Evolutionary conservation across 1,284 basidiomycete species (phyloP), one percentile per base, ranked within the genome.

Genomic region (Pseudozyma thailandica): DNA sequence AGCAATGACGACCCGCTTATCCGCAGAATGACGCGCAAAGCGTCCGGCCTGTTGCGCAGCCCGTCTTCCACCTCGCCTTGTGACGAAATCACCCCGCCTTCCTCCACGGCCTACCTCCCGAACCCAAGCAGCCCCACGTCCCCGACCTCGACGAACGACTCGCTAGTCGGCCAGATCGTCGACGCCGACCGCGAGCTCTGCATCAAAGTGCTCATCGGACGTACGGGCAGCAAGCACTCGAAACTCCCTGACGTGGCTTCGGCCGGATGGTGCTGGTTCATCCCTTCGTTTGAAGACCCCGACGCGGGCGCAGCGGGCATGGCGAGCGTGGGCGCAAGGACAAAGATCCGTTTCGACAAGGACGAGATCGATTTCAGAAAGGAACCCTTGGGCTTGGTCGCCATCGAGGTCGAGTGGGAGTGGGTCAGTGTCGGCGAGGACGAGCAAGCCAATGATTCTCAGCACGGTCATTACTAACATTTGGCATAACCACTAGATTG

Each of bases 301-400:
- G 50, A 72, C 39, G 56, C 63, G 0, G 63, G 56, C 0, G 41
- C n/a, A 0, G 33, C 45, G 6, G 39, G 45, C 0, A 49, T 66
- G 52, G 52, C 48, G 12, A 38, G 38, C 5, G 41, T 52, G 9
- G 64, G 60, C 6, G 49, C 38, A 18, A 28, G 26, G 31, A 68
- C 69, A 33, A 18, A 52, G 44, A 39, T 80, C 21, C 26, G 64
- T 3, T 65, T 83, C 21, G 60, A 55, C 5, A 61, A 54, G 30
- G 70, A 72, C 21, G 81, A 83, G 58, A 75, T 83, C 20, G 82
- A 83, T 59, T 83, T 83, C 39, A 60, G 77, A 37, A 83, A 83
- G 41, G 46, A 61, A n/a, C 77, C 76, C n/a, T 56, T 76, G 10
- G 79, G 79, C 1, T 57, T 83, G 39, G 43, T 71, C 1, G 65